These are phyloP conservation scores for Vanrija pseudolonga DNA, from an alignment of 1,284 basidiomycete species.

Conservation along the genomic window DNA sequence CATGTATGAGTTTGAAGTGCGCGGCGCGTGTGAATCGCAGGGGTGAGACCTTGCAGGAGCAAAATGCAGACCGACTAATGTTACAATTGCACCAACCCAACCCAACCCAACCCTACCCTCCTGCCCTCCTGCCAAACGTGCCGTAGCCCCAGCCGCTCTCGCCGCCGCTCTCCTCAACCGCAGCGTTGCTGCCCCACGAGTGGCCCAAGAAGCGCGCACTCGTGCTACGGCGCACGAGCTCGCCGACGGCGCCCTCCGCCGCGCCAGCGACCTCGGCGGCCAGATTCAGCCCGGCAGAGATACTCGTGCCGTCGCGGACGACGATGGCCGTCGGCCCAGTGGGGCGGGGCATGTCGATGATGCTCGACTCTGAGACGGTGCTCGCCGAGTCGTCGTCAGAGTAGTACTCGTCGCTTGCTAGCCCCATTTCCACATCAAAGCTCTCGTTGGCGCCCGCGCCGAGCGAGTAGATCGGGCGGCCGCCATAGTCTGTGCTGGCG, in stretches of 20 bases:
- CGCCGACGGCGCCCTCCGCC: background rate
- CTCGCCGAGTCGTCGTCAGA: background rate
- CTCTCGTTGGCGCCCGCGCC: too few relatives aligned
- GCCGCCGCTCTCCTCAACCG: background rate
- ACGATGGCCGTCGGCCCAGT: constrained; percentile 4
- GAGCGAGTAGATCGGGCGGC: too few relatives aligned
- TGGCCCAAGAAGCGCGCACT: constrained; percentile 4
- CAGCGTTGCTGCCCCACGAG: background rate
- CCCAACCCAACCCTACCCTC: too few relatives aligned
- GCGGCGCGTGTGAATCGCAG: too few relatives aligned
- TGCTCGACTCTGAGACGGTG: constrained; percentile 7
- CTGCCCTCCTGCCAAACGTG: background rate
- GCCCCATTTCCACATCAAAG: background rate
- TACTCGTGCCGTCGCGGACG: background rate
- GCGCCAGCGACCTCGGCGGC: background rate
- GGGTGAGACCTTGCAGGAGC: too few relatives aligned
- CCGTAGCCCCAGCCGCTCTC: background rate
- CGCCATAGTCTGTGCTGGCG: too few relatives aligned
- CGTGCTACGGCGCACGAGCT: constrained; percentile 1
- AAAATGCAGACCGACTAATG: too few relatives aligned
- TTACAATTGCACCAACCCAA: too few relatives aligned
- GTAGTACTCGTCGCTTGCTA: background rate
- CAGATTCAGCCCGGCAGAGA: background rate
- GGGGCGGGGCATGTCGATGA: constrained; percentile 17
- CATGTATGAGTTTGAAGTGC: background rate